Evolutionary conservation across 768 basidiomycete species (phyloP).

Genomic region (Leccinum barrowsii): DNA sequence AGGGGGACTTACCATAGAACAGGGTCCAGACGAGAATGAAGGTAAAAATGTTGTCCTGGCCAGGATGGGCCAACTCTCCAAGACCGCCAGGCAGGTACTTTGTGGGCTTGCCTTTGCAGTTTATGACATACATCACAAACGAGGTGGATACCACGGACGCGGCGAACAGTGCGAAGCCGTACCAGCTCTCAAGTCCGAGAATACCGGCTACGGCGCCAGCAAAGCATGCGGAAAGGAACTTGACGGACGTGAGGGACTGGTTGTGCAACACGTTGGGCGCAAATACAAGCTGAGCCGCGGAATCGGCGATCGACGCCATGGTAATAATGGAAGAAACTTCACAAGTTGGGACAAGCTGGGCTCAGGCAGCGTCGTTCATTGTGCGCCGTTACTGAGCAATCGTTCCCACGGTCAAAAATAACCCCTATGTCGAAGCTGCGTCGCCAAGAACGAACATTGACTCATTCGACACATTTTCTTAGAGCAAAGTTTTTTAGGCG

Average conservation of each 20-base stretch:
- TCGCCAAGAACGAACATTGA: neutral
- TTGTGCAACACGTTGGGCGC: conserved; percentile 66
- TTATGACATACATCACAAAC: conserved; percentile 59
- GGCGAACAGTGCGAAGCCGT: conserved; percentile 78
- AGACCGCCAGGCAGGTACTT: conserved; percentile 64
- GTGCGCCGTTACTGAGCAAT: neutral
- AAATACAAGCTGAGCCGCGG: conserved; percentile 59
- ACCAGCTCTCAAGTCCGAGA: conserved; percentile 82
- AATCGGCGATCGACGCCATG: conserved; percentile 50
- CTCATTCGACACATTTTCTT: neutral
- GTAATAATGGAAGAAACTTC: neutral
- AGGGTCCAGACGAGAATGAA: conserved; percentile 94
- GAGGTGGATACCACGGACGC: conserved; percentile 65
- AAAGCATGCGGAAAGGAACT: conserved; percentile 81
- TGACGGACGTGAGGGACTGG: conserved; percentile 57
- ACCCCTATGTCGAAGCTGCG: conserved; percentile 3
- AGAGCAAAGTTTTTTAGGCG: neutral
- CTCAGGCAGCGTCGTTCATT: neutral
- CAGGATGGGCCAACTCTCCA: conserved; percentile 72
- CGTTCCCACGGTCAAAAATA: conserved; percentile 13
- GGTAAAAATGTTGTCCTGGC: conserved; percentile 87
- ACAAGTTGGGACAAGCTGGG: neutral
- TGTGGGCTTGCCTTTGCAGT: conserved; percentile 62
- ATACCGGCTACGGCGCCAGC: conserved; percentile 87
- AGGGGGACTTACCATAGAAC: conserved; percentile 68